Conservation (phyloP, 345 rosid species). For the Corymbia maculata region DNA sequence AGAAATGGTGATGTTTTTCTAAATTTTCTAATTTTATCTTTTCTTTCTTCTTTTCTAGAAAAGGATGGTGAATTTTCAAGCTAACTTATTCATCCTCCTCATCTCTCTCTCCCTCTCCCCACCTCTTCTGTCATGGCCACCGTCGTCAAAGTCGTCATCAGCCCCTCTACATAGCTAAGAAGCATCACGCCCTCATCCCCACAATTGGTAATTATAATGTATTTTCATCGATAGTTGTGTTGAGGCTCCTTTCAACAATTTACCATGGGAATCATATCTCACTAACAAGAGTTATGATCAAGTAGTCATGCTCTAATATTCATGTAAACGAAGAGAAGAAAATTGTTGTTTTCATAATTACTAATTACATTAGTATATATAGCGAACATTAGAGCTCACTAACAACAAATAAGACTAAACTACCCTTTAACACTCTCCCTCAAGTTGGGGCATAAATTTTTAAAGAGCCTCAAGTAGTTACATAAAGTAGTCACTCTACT, state of each 20-base stretch:
- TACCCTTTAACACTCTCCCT: too few species aligned
- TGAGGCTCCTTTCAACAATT: neutral
- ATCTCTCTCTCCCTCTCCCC: neutral
- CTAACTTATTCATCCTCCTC: neutral
- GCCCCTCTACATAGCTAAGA: neutral
- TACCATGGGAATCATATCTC: neutral
- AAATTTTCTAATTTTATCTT: neutral
- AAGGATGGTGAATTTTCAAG: neutral
- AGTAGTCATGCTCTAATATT: neutral
- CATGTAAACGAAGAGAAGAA: too few species aligned
- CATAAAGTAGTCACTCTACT: too few species aligned
- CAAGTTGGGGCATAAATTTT: too few species aligned
- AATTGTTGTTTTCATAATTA: too few species aligned
- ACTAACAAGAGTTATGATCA: neutral
- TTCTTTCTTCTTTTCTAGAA: neutral
- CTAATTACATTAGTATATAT: too few species aligned
- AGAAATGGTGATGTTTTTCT: neutral
- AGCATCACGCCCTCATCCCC: neutral
- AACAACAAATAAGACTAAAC: too few species aligned
- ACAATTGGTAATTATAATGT: neutral
- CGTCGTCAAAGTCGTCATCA: neutral
- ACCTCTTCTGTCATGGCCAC: neutral
- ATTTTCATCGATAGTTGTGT: neutral
- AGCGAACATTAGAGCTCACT: too few species aligned
- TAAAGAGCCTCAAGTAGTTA: too few species aligned